These are phyloP conservation scores for Huntiella omanensis DNA, from an alignment of 2,329 filamentous ascomycete genomes.

Conservation along the genomic window DNA sequence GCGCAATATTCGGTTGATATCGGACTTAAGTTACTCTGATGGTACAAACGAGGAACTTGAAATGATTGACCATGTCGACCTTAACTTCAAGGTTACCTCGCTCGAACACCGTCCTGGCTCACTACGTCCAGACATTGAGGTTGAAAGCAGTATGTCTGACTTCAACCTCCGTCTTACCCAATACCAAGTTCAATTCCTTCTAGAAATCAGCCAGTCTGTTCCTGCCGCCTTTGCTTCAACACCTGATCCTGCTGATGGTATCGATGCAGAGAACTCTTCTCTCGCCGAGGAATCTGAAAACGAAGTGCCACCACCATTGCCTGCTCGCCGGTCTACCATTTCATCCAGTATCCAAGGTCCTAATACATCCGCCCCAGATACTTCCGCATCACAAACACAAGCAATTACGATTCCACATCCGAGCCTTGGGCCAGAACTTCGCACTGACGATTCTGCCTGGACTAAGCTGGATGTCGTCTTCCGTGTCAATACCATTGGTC, in stretches of 20 bases:
- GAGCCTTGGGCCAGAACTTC: constrained; percentile 48
- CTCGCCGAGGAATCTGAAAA: neutral
- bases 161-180: constrained; percentile 81
- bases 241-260: neutral
- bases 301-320: neutral
- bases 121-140: constrained; percentile 75
- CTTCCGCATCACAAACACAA: neutral
- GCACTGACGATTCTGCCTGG: constrained; percentile 54
- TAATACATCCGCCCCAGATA: neutral
- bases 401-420: constrained; percentile 16
- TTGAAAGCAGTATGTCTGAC: constrained; percentile 82
- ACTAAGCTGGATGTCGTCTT: constrained; percentile 88
- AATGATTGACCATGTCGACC: constrained; percentile 90
- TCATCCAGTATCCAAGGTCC: constrained; percentile 6
- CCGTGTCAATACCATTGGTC: constrained; percentile 65
- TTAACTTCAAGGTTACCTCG: constrained; percentile 83
- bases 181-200: constrained; percentile 72
- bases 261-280: neutral
- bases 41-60: constrained; percentile 68
- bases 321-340: constrained; percentile 15
- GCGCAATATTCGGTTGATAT: constrained; percentile 77
- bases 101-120: constrained; percentile 62
- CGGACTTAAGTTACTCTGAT: constrained; percentile 63
- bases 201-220: constrained; percentile 74
- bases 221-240: constrained; percentile 61